Conservation (phyloP, 1,284 basidiomycete species). For the Marasmius fiardii region DNA sequence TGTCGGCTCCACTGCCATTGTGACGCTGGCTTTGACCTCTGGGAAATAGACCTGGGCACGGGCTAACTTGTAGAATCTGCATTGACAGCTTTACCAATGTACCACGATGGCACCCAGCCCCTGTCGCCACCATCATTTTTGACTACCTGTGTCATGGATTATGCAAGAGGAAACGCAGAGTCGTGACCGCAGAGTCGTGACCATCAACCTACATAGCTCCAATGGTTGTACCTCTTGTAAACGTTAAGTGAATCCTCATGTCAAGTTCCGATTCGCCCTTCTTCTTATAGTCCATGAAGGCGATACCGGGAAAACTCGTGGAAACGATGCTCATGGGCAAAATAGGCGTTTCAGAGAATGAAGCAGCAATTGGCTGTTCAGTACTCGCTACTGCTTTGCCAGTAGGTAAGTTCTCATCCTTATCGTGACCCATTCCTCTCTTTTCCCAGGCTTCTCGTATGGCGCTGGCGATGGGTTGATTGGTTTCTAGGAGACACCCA, state of each 20-base stretch:
- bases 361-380: constrained; percentile 37
- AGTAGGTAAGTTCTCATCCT: constrained; percentile 37
- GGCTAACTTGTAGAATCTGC: constrained; percentile 38
- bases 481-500: constrained; percentile 92
- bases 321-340: constrained; percentile 86
- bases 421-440: constrained; percentile 42
- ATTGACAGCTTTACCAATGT: constrained; percentile 64
- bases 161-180: constrained; percentile 10
- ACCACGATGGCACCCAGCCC: constrained; percentile 90
- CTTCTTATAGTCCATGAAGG: constrained; percentile 92
- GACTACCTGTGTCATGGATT: constrained; percentile 58
- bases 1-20: constrained; percentile 22
- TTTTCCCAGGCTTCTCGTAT: constrained; percentile 73
- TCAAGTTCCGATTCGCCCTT: constrained; percentile 89
- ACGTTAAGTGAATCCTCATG: constrained; percentile 89
- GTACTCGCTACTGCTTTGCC: constrained; percentile 37
- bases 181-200: no score
- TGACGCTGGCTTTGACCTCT: constrained; percentile 29
- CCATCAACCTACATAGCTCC: constrained; percentile 75
- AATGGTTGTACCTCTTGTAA: constrained; percentile 97
- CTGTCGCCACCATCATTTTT: constrained; percentile 85
- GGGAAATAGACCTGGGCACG: constrained; percentile 56
- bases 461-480: constrained; percentile 72
- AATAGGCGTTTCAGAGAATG: constrained; percentile 69
- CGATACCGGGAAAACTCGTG: constrained; percentile 91